Evolutionary conservation across 495 filamentous ascomycete species (phyloP), one percentile per base, ranked within the genome.

Genomic region (Pseudevernia furfuracea): DNA sequence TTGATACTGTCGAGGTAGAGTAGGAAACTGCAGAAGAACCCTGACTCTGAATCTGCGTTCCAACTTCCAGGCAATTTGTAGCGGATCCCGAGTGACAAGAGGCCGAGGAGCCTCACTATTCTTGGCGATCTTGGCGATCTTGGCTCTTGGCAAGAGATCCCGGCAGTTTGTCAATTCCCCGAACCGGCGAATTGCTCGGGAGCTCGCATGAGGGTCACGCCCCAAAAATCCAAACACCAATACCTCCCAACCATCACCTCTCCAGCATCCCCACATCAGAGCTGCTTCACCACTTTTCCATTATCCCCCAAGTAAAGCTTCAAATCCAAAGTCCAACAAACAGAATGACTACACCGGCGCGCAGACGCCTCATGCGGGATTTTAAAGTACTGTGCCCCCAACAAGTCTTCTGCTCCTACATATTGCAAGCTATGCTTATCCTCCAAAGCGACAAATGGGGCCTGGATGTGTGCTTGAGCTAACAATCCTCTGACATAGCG

Each of bases 301-400:
- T 39, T 30, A 52, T 28, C 34, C 28, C 64, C 28, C 64, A 52
- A n/a, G 21, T 14, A 6, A 36, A 59, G 36, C 39, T 44, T 63
- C 37, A 17, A 38, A 19, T 48, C 23, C 52, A 10, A 52, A 48
- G 39, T 43, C 41, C 21, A 48, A 37, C 17, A 28, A 21, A 2
- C 4, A 71, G 52, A 59, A 97, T 97, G 92, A 96, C 92, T 69
- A 96, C 92, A 66, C 86, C 92, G 68, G 92, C 92, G 64, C 90
- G 92, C 70, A 90, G 92, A 71, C 91, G 92, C 74, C 82, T 97
- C 70, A 97, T 97, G 92, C 87, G 92, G 69, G 92, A 97, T 80
- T 96, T 97, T 82, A 97, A 96, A 89, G 92, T 96, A 78, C 60
- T 83, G 76, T 64, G 39, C 55, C 37, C 37, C 61, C 52, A 23